Base-by-base conservation (phyloP, 257 asterid species). In the Plantago major region DNA sequence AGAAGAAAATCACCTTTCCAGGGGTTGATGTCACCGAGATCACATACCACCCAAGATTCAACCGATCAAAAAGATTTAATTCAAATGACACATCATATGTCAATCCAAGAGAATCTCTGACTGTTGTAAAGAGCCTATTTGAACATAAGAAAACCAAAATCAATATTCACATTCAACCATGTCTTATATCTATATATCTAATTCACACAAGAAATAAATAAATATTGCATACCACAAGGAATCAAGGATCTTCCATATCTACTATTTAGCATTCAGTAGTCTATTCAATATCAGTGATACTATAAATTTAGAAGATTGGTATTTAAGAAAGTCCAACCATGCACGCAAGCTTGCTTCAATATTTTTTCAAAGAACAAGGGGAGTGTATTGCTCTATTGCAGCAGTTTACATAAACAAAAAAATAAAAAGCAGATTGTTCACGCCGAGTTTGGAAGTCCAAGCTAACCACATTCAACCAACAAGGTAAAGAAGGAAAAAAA, bases 21-120 rank as follows among this genome's bases (percentile, higher is more conserved):
- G 99, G 99, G 58, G 99, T 93, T 76, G 99, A 93, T 64, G 97
- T 93, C 56, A 89, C 97, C 15, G 99, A 87, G 65, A 93, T 74
- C 42, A 93, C 96, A 81, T 93, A 89, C 99, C 99, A 93, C 77
- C 97, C 99, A n/a, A 93, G 95, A 66, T 83, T 79, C 82, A 93
- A 81, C 67, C 97, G 87, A 70, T 89, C 99, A 81, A 93, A 93
- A 67, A 93, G 89, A 78, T 93, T 89, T 72, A 93, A 81, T 77
- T 93, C 97, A 79, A 93, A 93, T 16, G 99, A 93, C 17, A 93
- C 99, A 67, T 93, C 97, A 63, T 93, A 93, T 0, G 99, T 93
- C 77, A 93, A 71, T 67, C 99, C 99, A 65, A 89, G 99, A 74
- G 99, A 93, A 82, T 93, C 99, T 67, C 99, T 82, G 57, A 93